These are phyloP conservation scores for Hypoxylon sp. DNA, from an alignment of 2,329 filamentous ascomycete species.

Conservation along the genomic window DNA sequence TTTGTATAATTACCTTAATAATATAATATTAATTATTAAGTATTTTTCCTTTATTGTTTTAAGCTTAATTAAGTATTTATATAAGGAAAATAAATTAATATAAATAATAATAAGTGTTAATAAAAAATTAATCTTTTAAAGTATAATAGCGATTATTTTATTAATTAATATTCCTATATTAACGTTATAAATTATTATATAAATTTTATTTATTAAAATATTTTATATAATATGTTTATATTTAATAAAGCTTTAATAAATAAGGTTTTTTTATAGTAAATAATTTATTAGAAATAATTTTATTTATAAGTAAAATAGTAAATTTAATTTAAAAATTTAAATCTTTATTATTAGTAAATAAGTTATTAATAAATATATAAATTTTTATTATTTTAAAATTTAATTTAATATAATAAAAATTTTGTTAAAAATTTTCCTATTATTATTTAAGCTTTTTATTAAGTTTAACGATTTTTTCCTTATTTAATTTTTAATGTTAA, in stretches of 20 bases:
- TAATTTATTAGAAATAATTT: background rate
- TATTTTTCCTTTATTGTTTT: background rate
- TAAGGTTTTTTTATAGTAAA: background rate
- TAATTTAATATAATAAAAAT: background rate
- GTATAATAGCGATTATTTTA: too few species aligned
- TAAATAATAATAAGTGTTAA: background rate
- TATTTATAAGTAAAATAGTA: background rate
- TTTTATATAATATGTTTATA: background rate
- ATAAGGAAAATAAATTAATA: background rate
- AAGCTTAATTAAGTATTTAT: background rate
- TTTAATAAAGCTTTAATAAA: background rate
- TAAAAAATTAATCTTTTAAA: too few species aligned
- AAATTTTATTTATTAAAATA: background rate
- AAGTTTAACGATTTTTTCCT: background rate
- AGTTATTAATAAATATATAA: background rate
- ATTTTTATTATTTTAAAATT: conserved; percentile 1
- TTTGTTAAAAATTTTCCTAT: background rate
- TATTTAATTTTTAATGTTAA: background rate
- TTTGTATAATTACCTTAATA: background rate
- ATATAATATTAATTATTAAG: conserved; percentile 4
- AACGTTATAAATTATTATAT: background rate
- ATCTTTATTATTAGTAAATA: background rate
- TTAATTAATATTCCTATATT: background rate
- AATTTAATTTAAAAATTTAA: too few species aligned
- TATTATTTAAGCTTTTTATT: background rate